Base-by-base conservation (phyloP, 306 rosid species). In the Prunus salicina region DNA sequence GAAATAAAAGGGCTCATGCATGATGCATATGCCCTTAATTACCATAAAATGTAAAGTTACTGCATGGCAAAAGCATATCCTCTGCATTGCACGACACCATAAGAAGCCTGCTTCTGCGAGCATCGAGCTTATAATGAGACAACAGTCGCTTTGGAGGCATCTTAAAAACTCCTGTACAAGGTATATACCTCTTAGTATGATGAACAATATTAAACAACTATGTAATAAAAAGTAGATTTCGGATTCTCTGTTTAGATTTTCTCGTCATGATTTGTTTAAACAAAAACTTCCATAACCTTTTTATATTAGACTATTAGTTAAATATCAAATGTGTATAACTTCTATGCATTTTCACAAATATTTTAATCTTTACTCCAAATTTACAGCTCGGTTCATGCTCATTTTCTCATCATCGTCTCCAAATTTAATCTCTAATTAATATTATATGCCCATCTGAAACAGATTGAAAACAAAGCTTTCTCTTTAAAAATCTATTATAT, bases 41-140 rank as follows among this genome's bases (percentile, higher is more conserved):
- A 94, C 97, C 98, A 22, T 76, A 78, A 76, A 92, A 88, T 34
- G 90, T 86, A 68, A 95, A 92, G 74, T 88, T 75, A 67, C 97
- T 89, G 9, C 86, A 77, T 12, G 98, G 98, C 45, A 95, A 82
- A 19, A 95, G 87, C 98, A 95, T 95, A 56, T 95, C 98, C 75
- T 95, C 98, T 28, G 98, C 95, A 57, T 92, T 95, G 92, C 98
- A 95, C 34, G 97, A 82, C 72, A 91, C 86, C 5, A 88, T 84
- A 22, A 92, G 90, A 24, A 95, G 89, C 55, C 90, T 82, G 15
- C 79, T 74, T 86, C 75, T 84, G 27, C 78, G 60, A 6, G 88
- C 80, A 65, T 95, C 98, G 16, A 92, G 74, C 84, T 95, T 95
- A 66, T 92, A 92, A 77, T 92, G 98, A 68, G 98, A 92, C 88